phyloP scores from a whole-genome alignment of 2,329 filamentous ascomycete species.

The Paraconiothyrium sp. region DNA sequence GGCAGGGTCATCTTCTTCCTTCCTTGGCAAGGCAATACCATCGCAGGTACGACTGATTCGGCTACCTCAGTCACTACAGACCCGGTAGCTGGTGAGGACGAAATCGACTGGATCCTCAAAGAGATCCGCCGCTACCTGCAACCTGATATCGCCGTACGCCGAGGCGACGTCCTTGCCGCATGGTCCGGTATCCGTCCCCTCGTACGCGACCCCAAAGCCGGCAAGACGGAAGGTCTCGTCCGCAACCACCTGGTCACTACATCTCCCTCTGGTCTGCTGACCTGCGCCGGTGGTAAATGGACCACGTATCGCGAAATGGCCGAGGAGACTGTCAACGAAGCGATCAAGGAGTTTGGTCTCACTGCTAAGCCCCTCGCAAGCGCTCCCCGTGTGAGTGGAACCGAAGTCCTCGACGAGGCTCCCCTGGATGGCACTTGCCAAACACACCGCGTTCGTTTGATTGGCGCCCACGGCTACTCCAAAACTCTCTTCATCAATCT shows the following conservation, averaged over 20 bases:
- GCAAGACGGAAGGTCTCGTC: conserved; percentile 86
- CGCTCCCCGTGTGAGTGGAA: conserved; percentile 74
- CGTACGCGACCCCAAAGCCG: conserved; percentile 85
- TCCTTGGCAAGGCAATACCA: conserved; percentile 92
- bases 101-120: conserved; percentile 87
- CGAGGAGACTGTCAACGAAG: conserved; percentile 86
- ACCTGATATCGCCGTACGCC: conserved; percentile 83
- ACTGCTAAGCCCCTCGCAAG: conserved; percentile 65
- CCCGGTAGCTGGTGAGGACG: conserved; percentile 80
- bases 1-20: conserved; percentile 93
- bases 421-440: conserved; percentile 79
- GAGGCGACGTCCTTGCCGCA: conserved; percentile 86
- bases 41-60: conserved; percentile 87
- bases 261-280: conserved; percentile 81
- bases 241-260: conserved; percentile 85
- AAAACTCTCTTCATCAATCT: conserved; percentile 94
- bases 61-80: conserved; percentile 76
- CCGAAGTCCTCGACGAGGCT: conserved; percentile 76
- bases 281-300: conserved; percentile 90
- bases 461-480: conserved; percentile 87
- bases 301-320: conserved; percentile 94
- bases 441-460: conserved; percentile 81
- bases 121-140: conserved; percentile 85
- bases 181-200: conserved; percentile 90
- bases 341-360: conserved; percentile 74